Evolutionary conservation across 257 asterid species (phyloP), one percentile per base, ranked within the genome.

Genomic region (Ilex asprella): DNA sequence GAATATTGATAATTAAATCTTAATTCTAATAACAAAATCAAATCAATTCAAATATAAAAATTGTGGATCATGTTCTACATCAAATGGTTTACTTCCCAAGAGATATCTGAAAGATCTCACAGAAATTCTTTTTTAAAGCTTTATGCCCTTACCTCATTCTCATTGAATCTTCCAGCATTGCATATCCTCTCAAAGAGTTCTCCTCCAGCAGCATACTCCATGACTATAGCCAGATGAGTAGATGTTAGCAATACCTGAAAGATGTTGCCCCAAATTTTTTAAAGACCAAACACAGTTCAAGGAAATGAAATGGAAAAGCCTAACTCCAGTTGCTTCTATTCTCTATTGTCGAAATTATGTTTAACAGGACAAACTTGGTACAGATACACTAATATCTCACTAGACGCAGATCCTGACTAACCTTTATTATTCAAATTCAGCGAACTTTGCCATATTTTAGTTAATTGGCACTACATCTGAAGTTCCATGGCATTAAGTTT

Each of bases 201-300:
- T 59, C 82, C 82, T 61, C 82, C 82, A 0, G 79, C 75, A 16
- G 82, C 82, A 70, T 73, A 78, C 75, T 78, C 82, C 82, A 78
- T 78, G 21, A 78, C 82, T 51, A 78, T 73, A 44, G 79, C 79
- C 54, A 78, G 67, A 67, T 78, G 82, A 47, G 82, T 73, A 13
- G 82, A 68, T 39, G 79, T 78, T 58, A 78, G 59, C 82, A 78
- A 64, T 43, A 78, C 79, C 82, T 78, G 63, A 16, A 58, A 27
- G 55, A 21, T 2, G 12, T 30, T 55, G 15, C 5, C 30, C 31
- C 15, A 47, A 43, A 39, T 67, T 56, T 59, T 52, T 46, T 12
- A 8, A 35, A 16, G 41, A 55, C 52, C 27, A 30, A 55, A 14
- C 56, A 60, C 11, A 29, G 43, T 55, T 8, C 29, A 8, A 6